Base-by-base conservation (phyloP, 352 stramenopile species). In the Phytophthora ramorum region DNA sequence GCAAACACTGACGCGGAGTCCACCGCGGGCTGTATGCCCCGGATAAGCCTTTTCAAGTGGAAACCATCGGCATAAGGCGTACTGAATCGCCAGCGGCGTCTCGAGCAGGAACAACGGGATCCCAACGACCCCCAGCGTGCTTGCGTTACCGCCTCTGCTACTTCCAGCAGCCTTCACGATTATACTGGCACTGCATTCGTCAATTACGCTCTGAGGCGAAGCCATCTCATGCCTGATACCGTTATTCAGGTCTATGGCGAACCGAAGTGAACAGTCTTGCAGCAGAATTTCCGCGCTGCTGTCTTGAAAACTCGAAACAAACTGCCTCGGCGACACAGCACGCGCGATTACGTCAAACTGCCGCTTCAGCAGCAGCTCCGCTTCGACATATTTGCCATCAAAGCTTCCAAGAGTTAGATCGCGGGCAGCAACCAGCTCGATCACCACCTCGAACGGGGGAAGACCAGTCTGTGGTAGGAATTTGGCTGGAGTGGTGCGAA, bases 31-130 rank as follows among this genome's bases (percentile, higher is more conserved):
- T n/a, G 53, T 57, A n/a, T 75, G 73, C 3, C 70, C 77, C 7
- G 58, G 47, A 28, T 51, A 50, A 7, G 63, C 50, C 38, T 69
- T 77, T 32, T 87, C 78, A 1, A 91, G 66, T 3, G 82, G 82
- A 47, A 91, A 89, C 82, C 82, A 91, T 12, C 82, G 73, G 17
- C 57, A 84, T 51, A 91, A 76, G 0, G 71, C 67, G 50, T 81
- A 87, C 14, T 78, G 40, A 34, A 73, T 60, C 0, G 82, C 80
- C 1, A 89, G 50, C 9, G 79, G 66, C n/a, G 78, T 81, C 49
- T 85, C 78, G 6, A 91, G 55, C 17, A 89, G 48, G 13, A 63
- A 71, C 22, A 91, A 35, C 22, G 79, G 71, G 7, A 91, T 72
- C 32, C 62, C 54, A 5, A 91, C 35, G 9, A 71, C n/a, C 5